Evolutionary conservation across 306 rosid genomes (phyloP).

Genomic region (Alnus rubra): DNA sequence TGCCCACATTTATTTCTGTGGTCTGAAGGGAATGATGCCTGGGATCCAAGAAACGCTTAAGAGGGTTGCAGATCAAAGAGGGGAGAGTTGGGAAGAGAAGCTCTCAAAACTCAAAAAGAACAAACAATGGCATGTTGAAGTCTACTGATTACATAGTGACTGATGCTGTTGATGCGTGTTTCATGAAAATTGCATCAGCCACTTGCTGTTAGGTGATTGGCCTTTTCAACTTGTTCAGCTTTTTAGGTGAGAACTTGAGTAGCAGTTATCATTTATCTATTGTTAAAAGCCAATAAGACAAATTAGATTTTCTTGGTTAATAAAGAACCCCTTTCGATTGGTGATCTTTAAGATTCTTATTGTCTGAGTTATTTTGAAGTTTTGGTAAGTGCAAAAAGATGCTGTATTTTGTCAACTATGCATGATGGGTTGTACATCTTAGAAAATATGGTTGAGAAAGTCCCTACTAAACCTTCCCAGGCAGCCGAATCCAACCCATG

Average conservation of each 20-base stretch:
- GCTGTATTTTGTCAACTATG: slow-evolving; percentile 1
- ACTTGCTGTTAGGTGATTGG: slow-evolving; percentile 24
- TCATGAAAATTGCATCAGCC: slow-evolving; percentile 2
- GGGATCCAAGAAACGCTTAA: slow-evolving; percentile 94
- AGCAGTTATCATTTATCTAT: slow-evolving; percentile 28
- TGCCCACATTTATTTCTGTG: slow-evolving; percentile 96
- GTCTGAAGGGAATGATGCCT: slow-evolving; percentile 98
- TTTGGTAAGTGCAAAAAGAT: neutral
- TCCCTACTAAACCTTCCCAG: neutral
- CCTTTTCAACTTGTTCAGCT: slow-evolving; percentile 7
- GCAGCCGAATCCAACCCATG: neutral
- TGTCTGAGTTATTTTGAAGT: neutral
- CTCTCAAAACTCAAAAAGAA: slow-evolving; percentile 90
- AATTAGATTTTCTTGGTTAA: slow-evolving; percentile 25
- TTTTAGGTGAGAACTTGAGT: slow-evolving; percentile 32
- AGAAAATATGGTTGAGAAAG: neutral
- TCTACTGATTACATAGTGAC: slow-evolving; percentile 52
- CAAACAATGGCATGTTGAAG: slow-evolving; percentile 99
- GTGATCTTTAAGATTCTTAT: neutral
- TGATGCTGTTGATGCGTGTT: neutral
- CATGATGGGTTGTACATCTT: neutral
- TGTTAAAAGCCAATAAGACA: slow-evolving; percentile 19
- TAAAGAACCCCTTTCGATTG: slow-evolving; percentile 11
- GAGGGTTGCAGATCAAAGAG: slow-evolving; percentile 83
- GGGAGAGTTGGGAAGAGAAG: slow-evolving; percentile 92